A percentile compares a stretch with the other conserved stretches of the same genome.
Conservation (phyloP, 179 eudicot genomes). For the Heliamphora pulchella region DNA sequence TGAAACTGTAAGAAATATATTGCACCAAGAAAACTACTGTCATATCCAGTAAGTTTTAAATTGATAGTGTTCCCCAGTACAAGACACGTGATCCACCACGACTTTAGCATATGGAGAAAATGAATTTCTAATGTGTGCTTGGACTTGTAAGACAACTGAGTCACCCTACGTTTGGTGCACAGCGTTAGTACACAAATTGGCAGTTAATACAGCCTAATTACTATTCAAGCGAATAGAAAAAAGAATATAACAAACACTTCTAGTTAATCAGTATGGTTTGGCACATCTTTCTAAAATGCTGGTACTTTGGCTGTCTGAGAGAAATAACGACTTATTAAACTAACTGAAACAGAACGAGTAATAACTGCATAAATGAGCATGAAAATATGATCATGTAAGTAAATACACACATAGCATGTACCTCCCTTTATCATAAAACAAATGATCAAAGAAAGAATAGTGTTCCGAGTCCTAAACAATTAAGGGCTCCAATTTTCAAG, state of each 20-base stretch:
- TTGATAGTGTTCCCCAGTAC: background rate
- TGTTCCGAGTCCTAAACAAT: background rate
- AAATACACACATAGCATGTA: background rate
- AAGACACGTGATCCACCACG: background rate
- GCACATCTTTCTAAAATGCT: background rate
- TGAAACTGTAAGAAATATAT: background rate
- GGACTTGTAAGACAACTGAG: conserved; percentile 3
- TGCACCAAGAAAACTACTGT: background rate
- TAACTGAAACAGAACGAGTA: background rate
- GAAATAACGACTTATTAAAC: background rate
- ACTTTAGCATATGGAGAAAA: background rate
- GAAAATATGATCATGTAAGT: background rate
- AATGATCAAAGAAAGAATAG: background rate
- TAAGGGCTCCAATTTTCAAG: background rate
- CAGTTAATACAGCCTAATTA: background rate
- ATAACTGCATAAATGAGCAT: background rate
- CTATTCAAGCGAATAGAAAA: background rate
- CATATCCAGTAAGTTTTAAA: background rate
- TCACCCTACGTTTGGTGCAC: background rate
- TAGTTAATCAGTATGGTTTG: background rate
- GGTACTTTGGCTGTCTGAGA: background rate
- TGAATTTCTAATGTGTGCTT: background rate
- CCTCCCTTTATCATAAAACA: background rate
- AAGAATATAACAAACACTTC: background rate
- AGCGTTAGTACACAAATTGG: background rate